These are phyloP conservation scores for Ormosia emarginata DNA, from an alignment of 306 rosid genomes.

Conservation along the genomic window DNA sequence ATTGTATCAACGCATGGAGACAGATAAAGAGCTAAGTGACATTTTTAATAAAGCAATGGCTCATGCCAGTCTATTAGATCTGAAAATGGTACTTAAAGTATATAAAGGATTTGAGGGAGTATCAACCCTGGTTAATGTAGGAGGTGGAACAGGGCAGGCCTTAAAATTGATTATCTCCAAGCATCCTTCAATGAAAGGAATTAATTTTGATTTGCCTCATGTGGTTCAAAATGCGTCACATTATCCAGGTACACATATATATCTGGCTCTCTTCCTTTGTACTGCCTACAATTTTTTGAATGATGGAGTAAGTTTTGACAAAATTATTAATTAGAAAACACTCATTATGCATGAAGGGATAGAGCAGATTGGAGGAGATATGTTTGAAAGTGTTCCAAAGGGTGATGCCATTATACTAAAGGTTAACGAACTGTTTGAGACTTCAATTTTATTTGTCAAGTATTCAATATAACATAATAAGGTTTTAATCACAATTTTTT, in stretches of 20 bases:
- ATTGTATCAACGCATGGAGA: background rate
- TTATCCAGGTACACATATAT: background rate
- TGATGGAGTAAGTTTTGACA: background rate
- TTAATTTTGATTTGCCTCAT: constrained; percentile 27
- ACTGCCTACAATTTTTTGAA: too few relatives aligned
- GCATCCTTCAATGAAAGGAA: constrained; percentile 21
- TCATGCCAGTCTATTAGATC: background rate
- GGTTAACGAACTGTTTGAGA: background rate
- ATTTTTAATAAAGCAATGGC: background rate
- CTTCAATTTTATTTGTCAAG: background rate
- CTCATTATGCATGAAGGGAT: constrained; percentile 8
- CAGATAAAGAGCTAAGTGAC: background rate
- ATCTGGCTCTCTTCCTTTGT: background rate
- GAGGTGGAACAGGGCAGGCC: background rate
- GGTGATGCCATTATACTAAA: constrained; percentile 25
- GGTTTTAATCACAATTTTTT: background rate
- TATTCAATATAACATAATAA: background rate
- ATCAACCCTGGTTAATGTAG: constrained; percentile 16
- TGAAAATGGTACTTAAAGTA: background rate
- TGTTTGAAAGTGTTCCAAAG: constrained; percentile 21
- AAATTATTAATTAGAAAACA: background rate
- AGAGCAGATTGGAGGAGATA: constrained; percentile 10
- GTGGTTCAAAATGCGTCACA: background rate
- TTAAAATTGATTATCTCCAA: background rate
- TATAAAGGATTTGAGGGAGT: constrained; percentile 16